phyloP scores from a whole-genome alignment of 371 early-diverging fungal species.

The Nematocida ironsii region DNA sequence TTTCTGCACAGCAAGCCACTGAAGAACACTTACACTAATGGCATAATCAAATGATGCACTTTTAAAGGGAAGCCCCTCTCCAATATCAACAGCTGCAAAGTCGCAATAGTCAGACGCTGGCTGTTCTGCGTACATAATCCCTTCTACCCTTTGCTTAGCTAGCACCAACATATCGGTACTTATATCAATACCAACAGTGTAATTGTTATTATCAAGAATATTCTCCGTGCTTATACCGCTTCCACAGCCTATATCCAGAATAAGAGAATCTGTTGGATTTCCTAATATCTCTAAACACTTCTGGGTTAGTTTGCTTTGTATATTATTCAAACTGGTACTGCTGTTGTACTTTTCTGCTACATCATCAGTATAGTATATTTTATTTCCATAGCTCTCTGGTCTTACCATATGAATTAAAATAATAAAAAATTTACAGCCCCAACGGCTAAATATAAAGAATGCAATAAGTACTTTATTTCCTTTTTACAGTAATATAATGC shows the following conservation, averaged over 20 bases:
- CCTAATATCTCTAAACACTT: slow-evolving; percentile 67
- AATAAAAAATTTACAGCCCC: not conserved
- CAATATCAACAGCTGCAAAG: slow-evolving; percentile 78
- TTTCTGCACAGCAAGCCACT: slow-evolving; percentile 92
- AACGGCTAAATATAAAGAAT: not conserved
- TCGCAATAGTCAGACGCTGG: slow-evolving; percentile 52
- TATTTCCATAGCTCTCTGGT: slow-evolving; percentile 41
- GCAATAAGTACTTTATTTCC: too few relatives aligned
- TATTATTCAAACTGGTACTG: slow-evolving; percentile 64
- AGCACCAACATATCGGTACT: slow-evolving; percentile 50
- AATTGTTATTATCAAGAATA: slow-evolving; percentile 78
- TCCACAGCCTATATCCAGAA: slow-evolving; percentile 95
- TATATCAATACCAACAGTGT: slow-evolving; percentile 53
- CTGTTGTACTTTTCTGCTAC: slow-evolving; percentile 64
- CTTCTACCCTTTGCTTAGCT: slow-evolving; percentile 31
- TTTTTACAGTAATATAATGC: too few relatives aligned
- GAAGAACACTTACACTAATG: slow-evolving; percentile 91
- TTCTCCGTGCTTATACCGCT: slow-evolving; percentile 88
- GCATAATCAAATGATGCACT: slow-evolving; percentile 95
- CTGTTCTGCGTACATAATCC: slow-evolving; percentile 24
- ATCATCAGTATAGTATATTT: slow-evolving; percentile 67
- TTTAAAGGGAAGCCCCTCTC: slow-evolving; percentile 84
- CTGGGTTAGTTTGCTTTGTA: slow-evolving; percentile 66
- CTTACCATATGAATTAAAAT: slow-evolving; percentile 51
- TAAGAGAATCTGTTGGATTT: slow-evolving; percentile 56